Evolutionary conservation across 2,329 filamentous ascomycete species (phyloP), one percentile per base, ranked within the genome.

Genomic region (Ascochyta pisi): DNA sequence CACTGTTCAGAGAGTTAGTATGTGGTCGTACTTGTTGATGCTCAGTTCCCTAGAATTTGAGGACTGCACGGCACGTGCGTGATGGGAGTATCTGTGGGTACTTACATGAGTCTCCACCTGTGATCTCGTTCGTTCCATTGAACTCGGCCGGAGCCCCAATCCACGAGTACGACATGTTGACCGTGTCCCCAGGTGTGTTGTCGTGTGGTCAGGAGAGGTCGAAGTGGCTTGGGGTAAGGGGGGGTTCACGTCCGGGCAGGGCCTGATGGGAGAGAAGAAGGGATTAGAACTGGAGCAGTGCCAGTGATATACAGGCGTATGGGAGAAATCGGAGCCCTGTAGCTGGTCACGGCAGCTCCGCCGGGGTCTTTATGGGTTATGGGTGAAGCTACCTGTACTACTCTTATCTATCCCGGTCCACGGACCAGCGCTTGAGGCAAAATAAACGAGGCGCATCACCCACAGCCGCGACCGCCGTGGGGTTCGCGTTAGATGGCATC

Each of bases 61-160:
- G 42, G 46, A 47, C 29, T 43, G 35, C 7, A 50, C 26, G 57
- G 59, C 68, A 72, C 65, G 62, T 69, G 67, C 46, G 54, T 29
- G 13, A 50, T 54, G 38, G 57, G 57, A 47, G 37, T 31, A 57
- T 43, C 39, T 57, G 52, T 48, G 51, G 57, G 49, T 54, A 84
- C 90, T 73, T 84, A 94, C 90, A 83, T 65, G 91, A 90, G 81
- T 96, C 85, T 73, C 91, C 91, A 67, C 91, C 91, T 54, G 85
- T 81, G 59, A 83, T 81, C 34, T 78, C 62, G 70, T 91, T 79
- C 44, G 84, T 85, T 71, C 78, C 79, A 75, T 82, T 82, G 77
- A 78, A 82, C 16, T 58, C 51, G 47, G 77, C 68, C 33, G 80
- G 79, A 54, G 79, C 58, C 43, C 80, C 80, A 38, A 78, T 69